Evolutionary conservation across 2,329 filamentous ascomycete genomes (phyloP), one percentile per base, ranked within the genome.

Genomic region (Blastomyces parvus): DNA sequence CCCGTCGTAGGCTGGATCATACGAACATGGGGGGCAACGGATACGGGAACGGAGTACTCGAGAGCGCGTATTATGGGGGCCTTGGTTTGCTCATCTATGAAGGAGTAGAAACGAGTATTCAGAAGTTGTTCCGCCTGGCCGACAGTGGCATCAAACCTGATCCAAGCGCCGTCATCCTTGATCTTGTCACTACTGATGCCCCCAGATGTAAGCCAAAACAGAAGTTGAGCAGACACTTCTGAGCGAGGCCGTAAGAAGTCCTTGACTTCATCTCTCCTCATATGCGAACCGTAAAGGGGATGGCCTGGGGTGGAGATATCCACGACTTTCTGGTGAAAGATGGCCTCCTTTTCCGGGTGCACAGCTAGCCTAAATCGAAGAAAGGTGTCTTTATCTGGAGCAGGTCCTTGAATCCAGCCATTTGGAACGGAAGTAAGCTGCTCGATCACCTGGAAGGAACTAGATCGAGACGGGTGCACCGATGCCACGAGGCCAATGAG

Each of bases 1-100:
- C 82, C 79, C 3, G 84, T 88, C 0, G 86, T 88, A 0, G 86
- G 86, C 71, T 88, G 84, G 59, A 88, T 83, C 70, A 87, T 79
- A 64, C 84, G 82, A 63, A 89, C 79, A 68, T 84, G 78, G 53
- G 76, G 69, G 61, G 80, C 78, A 8, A 89, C 72, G 0, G 79
- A 72, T 60, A 77, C 77, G 0, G 86, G 87, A 0, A 89, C 79
- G 0, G 84, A 87, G 73, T 89, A 89, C 57, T 80, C 76, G 19
- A 83, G 73, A 5, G 82, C 81, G 53, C 86, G 81, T 48, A 88
- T 78, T 67, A 78, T 81, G 27, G 48, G 76, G 74, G 11, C 73
- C 69, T 14, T 76, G 60, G 8, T 33, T 25, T 46, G 11, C 1
- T 42, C 25, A 19, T 62, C 60, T 2, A 42, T 56, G 48, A 56